Percentiles rank a stretch among this genome's conserved stretches.
phyloP scores from a whole-genome alignment of 768 basidiomycete genomes.

The Mycena maculata region DNA sequence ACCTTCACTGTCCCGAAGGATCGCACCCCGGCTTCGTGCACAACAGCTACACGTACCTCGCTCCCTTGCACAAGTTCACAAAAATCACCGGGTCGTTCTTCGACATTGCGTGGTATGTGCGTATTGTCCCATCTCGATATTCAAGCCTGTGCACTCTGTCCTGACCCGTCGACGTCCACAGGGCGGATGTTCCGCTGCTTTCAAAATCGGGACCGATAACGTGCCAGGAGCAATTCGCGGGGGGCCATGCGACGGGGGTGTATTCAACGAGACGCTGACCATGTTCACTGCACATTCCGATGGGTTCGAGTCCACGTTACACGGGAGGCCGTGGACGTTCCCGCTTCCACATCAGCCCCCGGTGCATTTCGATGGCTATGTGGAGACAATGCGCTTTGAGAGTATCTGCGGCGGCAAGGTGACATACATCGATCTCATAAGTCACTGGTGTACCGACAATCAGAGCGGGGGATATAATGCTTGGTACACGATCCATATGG shows the following conservation, averaged over 20 bases:
- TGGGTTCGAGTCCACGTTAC: background rate
- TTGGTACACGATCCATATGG: background rate
- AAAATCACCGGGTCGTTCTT: conserved; percentile 24
- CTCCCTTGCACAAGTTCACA: conserved; percentile 22
- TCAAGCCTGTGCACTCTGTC: background rate
- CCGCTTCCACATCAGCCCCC: background rate
- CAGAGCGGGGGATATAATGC: background rate
- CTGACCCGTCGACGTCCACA: background rate
- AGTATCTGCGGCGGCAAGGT: conserved; percentile 29
- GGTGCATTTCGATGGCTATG: conserved; percentile 10
- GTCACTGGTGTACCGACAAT: conserved; percentile 10
- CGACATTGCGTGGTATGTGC: conserved; percentile 27
- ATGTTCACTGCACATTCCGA: background rate
- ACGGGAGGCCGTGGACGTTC: background rate
- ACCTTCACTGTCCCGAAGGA: conserved; percentile 10
- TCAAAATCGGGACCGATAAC: conserved; percentile 27
- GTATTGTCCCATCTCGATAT: background rate
- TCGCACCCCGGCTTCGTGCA: conserved; percentile 7
- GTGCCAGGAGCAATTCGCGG: conserved; percentile 30
- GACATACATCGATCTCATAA: conserved; percentile 30
- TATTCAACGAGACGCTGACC: conserved; percentile 23
- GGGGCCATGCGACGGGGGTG: background rate
- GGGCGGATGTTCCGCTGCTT: background rate
- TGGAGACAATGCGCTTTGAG: conserved; percentile 22
- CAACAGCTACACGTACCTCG: conserved; percentile 29